phyloP scores from a whole-genome alignment of 2,329 filamentous ascomycete genomes.

The Claviceps pazoutovae region DNA sequence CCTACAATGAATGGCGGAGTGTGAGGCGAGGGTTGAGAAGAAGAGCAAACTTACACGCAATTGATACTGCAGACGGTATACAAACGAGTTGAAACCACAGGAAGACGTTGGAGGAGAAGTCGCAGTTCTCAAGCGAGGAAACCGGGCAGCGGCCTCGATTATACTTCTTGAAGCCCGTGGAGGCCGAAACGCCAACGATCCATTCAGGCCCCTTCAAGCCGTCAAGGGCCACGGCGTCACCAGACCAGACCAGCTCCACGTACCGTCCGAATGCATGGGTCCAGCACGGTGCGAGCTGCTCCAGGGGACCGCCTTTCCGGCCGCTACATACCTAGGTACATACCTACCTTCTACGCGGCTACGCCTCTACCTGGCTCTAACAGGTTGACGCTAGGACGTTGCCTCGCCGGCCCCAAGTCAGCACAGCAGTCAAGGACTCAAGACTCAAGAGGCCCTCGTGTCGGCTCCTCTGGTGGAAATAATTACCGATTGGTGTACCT shows the following conservation, averaged over 20 bases:
- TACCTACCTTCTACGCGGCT: too few relatives aligned
- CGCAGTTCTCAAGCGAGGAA: neutral
- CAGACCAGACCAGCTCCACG: conserved; percentile 5
- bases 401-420: too few relatives aligned
- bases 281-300: neutral
- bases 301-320: conserved; percentile 2
- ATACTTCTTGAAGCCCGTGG: conserved; percentile 5
- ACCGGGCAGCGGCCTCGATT: conserved; percentile 3
- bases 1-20: neutral
- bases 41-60: conserved; percentile 3
- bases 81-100: neutral
- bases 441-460: too few relatives aligned
- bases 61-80: conserved; percentile 1
- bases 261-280: conserved; percentile 1
- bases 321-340: neutral
- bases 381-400: too few relatives aligned
- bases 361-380: too few relatives aligned
- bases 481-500: too few relatives aligned
- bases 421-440: too few relatives aligned
- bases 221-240: conserved; percentile 5
- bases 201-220: neutral
- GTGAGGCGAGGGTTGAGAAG: neutral
- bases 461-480: too few relatives aligned
- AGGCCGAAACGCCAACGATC: conserved; percentile 1
- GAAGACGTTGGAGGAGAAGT: neutral